Percentiles rank a stretch among this genome's conserved stretches.
These are phyloP conservation scores for Pseudofabraea citricarpa DNA, from an alignment of 2,329 filamentous ascomycete species.

Conservation along the genomic window DNA sequence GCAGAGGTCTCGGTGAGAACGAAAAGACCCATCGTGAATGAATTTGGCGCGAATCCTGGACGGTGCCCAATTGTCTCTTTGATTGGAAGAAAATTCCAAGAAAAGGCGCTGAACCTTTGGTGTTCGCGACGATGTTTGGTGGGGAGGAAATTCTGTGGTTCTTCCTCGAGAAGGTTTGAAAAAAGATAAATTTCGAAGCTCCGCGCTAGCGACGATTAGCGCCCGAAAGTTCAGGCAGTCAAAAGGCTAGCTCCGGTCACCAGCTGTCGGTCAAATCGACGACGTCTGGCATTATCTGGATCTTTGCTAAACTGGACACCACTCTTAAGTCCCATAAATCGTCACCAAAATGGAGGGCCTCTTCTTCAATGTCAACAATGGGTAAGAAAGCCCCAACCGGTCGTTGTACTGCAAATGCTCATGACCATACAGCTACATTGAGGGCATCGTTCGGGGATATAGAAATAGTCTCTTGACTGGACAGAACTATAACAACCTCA, in stretches of 20 bases:
- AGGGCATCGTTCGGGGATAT: constrained; percentile 96
- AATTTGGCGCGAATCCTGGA: not conserved
- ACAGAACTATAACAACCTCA: constrained; percentile 91
- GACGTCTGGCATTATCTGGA: not conserved
- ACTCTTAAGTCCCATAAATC: constrained; percentile 5
- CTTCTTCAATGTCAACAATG: constrained; percentile 91
- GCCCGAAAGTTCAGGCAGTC: no score
- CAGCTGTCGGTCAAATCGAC: no score
- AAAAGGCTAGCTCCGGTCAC: no score
- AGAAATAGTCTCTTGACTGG: constrained; percentile 87
- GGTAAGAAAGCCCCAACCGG: no score
- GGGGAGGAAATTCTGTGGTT: not conserved
- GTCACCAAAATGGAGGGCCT: constrained; percentile 76
- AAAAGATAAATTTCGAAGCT: no score
- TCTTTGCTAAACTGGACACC: no score
- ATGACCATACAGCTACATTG: constrained; percentile 69
- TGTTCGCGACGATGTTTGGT: not conserved
- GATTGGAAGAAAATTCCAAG: not conserved
- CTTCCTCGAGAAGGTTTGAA: not conserved
- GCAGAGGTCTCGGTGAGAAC: constrained; percentile 92
- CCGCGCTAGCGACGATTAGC: no score
- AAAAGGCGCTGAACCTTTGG: no score
- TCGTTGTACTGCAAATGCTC: constrained; percentile 12
- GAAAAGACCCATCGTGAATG: constrained; percentile 73
- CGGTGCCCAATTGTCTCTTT: not conserved